Evolutionary conservation across 164 flowering plant genomes (phyloP).

Genomic region (Aristolochia contorta): DNA sequence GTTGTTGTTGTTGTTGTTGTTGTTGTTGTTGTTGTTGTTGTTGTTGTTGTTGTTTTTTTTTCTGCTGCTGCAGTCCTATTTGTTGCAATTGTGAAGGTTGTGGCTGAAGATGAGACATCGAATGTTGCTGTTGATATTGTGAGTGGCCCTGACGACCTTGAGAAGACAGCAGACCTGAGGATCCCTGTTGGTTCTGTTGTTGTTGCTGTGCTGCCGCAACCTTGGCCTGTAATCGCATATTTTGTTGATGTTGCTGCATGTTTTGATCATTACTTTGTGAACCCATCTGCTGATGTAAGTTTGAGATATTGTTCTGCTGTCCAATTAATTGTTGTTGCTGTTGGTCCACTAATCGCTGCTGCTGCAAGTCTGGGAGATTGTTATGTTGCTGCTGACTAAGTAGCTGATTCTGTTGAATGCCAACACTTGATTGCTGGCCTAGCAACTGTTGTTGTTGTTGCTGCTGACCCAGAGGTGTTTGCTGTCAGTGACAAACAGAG

Average conservation of each 20-base stretch:
- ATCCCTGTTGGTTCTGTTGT: slow-evolving; percentile 24
- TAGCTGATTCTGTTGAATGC: slow-evolving; percentile 7
- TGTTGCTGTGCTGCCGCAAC: slow-evolving; percentile 23
- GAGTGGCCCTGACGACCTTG: slow-evolving; percentile 57
- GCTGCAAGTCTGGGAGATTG: slow-evolving; percentile 10
- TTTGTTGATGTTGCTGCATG: slow-evolving; percentile 52
- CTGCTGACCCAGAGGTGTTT: no score
- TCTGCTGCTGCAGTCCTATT: slow-evolving; percentile 44
- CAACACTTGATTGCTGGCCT: slow-evolving; percentile 12
- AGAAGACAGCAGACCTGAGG: slow-evolving; percentile 26
- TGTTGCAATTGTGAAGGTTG: slow-evolving; percentile 56
- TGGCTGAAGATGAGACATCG: slow-evolving; percentile 61
- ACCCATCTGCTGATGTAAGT: slow-evolving; percentile 27
- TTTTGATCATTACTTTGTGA: slow-evolving; percentile 41
- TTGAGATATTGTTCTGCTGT: no score
- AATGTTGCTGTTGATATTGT: slow-evolving; percentile 7
- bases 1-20: slow-evolving; percentile 31
- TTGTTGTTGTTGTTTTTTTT: slow-evolving; percentile 50
- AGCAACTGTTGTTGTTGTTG: slow-evolving; percentile 37
- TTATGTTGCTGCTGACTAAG: slow-evolving; percentile 10
- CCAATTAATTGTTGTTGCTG: slow-evolving; percentile 12
- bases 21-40: slow-evolving; percentile 11
- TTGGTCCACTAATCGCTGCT: slow-evolving; percentile 17
- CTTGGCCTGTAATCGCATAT: slow-evolving; percentile 39
- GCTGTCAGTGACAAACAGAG: no score